Evolutionary conservation across 2,329 filamentous ascomycete genomes (phyloP), one percentile per base, ranked within the genome.

Genomic region (Claviceps spartinae): DNA sequence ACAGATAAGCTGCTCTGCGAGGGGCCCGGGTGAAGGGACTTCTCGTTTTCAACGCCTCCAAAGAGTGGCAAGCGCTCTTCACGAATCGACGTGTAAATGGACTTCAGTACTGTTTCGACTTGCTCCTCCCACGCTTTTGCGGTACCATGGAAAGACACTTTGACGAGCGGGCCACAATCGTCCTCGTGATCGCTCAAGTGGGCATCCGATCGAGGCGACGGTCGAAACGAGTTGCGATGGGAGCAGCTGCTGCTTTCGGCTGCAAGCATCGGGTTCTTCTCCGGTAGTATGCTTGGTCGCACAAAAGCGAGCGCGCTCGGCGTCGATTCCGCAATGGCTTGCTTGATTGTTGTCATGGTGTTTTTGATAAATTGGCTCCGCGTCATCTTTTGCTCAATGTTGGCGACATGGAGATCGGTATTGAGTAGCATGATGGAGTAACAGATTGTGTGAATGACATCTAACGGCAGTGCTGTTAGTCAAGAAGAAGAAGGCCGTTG

Each of bases 381-480:
- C 1, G 91, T 97, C 93, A 98, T 98, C 72, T 95, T 95, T 60
- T 86, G 82, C 55, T 95, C 89, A 59, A 97, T 95, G 63, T 97
- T 90, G 54, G 91, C 93, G 62, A 97, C 69, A 62, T 98, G 91
- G 52, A 98, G 74, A 71, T 98, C 93, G 37, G 93, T 98, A 62
- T 98, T 98, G 56, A 98, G 77, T 11, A 98, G 76, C 63, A 98
- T 83, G 57, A 98, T 82, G 1, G 93, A 96, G 67, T 97, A 98
- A 69, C 88, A 94, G 57, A 97, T 94, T 24, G 90, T 96, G 66
- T 98, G 91, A 18, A 98, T 90, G 47, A 97, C 86, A 70, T 97
- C 91, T 44, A 7, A 34, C 18, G 11, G 20, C 1, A 11, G 16
- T 13, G 26, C 26, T 22, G 30, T 50, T 9, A 47, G 42, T 20